Percentiles rank a stretch among this genome's conserved stretches.
These are phyloP conservation scores for Kazachstania bromeliacearum DNA, from an alignment of 805 yeast genomes.

Conservation along the genomic window DNA sequence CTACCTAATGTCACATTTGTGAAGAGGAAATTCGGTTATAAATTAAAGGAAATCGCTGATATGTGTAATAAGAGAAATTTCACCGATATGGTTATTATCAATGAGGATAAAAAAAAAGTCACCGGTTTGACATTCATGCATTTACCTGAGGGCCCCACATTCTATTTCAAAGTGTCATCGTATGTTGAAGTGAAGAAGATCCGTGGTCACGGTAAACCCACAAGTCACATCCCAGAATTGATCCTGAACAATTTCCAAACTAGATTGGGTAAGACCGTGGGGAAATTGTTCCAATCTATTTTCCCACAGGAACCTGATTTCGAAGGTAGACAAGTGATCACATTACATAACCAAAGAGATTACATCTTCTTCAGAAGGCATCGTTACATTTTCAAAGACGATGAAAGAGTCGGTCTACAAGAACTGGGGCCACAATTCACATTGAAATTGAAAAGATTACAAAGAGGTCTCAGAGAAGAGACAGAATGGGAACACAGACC, in stretches of 20 bases:
- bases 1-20: slow-evolving; percentile 81
- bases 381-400: slow-evolving; percentile 80
- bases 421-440: slow-evolving; percentile 97
- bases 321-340: slow-evolving; percentile 91
- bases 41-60: slow-evolving; percentile 78
- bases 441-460: slow-evolving; percentile 74
- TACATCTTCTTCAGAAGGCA: slow-evolving; percentile 92
- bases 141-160: slow-evolving; percentile 91
- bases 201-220: slow-evolving; percentile 81
- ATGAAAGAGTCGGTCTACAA: slow-evolving; percentile 87
- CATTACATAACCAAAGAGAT: slow-evolving; percentile 94
- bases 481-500: slow-evolving; percentile 94
- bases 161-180: slow-evolving; percentile 78
- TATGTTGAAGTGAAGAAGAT: slow-evolving; percentile 66
- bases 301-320: slow-evolving; percentile 92
- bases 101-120: slow-evolving; percentile 88
- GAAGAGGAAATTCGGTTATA: slow-evolving; percentile 76
- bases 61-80: slow-evolving; percentile 74
- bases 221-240: slow-evolving; percentile 86
- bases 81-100: slow-evolving; percentile 80
- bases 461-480: slow-evolving; percentile 85
- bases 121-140: slow-evolving; percentile 90
- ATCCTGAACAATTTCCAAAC: slow-evolving; percentile 89
- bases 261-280: slow-evolving; percentile 86
- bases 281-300: slow-evolving; percentile 80